A percentile compares a stretch with the other conserved stretches of the same genome.
Evolutionary conservation across 352 stramenopile species (phyloP).

Genomic region (Phytophthora podocarpi): DNA sequence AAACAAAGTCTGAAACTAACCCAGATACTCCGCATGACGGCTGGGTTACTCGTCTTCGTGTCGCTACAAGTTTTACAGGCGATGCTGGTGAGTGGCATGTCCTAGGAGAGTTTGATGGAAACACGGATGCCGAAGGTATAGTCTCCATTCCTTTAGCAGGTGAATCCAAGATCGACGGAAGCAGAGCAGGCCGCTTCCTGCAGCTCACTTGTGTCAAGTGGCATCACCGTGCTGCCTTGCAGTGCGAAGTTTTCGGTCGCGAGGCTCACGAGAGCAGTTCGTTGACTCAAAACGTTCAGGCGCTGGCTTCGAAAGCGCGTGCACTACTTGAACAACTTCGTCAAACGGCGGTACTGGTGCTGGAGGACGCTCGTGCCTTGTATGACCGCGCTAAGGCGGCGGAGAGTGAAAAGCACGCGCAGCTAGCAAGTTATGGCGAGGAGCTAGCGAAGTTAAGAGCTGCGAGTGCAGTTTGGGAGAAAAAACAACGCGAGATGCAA

Average conservation of each 20-base stretch:
- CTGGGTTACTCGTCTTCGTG: slow-evolving; percentile 69
- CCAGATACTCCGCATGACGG: slow-evolving; percentile 21
- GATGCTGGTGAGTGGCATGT: slow-evolving; percentile 52
- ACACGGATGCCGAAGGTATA: slow-evolving; percentile 38
- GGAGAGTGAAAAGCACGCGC: slow-evolving; percentile 81
- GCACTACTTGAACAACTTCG: slow-evolving; percentile 60
- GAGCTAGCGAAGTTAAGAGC: slow-evolving; percentile 66
- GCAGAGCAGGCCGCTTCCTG: slow-evolving; percentile 56
- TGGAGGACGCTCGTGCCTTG: slow-evolving; percentile 71
- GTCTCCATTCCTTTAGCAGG: slow-evolving; percentile 40
- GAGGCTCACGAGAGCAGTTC: slow-evolving; percentile 59
- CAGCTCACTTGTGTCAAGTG: slow-evolving; percentile 72
- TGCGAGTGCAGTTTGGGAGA: slow-evolving; percentile 51
- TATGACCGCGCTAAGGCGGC: slow-evolving; percentile 78
- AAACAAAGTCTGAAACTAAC: slow-evolving; percentile 3
- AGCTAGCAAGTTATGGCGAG: slow-evolving; percentile 71
- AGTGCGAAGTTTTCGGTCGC: slow-evolving; percentile 72
- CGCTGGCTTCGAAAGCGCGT: slow-evolving; percentile 44
- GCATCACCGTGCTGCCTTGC: slow-evolving; percentile 61
- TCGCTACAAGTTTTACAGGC: slow-evolving; percentile 66
- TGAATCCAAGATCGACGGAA: slow-evolving; percentile 19
- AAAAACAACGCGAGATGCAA: slow-evolving; percentile 57
- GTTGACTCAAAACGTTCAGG: slow-evolving; percentile 45
- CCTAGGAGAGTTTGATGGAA: slow-evolving; percentile 68
- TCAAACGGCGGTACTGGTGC: slow-evolving; percentile 49